Evolutionary conservation across 257 asterid species (phyloP), one percentile per base, ranked within the genome.

Genomic region (Solanum piurae): DNA sequence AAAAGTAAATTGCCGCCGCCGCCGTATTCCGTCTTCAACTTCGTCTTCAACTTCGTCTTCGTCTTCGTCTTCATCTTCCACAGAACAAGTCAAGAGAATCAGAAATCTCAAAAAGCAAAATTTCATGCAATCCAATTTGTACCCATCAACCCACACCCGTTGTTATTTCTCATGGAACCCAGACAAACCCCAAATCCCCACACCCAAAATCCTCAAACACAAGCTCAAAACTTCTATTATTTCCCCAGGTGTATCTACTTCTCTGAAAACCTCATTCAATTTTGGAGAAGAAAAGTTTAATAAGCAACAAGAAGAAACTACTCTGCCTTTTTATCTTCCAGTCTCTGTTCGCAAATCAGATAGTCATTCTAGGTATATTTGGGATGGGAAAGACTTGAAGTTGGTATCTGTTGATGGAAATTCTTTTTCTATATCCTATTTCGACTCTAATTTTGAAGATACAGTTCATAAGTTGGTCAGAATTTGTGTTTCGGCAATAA

Each of bases 381-480:
- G 96, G 98, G 98, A 97, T 85, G 98, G 99, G 21, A 86, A 89
- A 38, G 93, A 92, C 83, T 75, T 94, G 90, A 93, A 92, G 68
- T 74, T 93, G 87, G 94, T 92, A 37, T 86, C 95, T 55, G 83
- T 95, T 52, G 95, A 92, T 87, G 98, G 95, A 12, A 88, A 90
- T 75, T 72, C 89, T 0, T 89, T 92, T 83, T 89, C 95, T 31
- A 49, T 93, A 12, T 87, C 89, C 90, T 94, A 92, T 66, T 90
- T 88, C 83, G 89, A 89, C 21, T 20, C 86, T 86, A 92, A 90
- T 90, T 92, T 92, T 37, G 94, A 91, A 84, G 93, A 91, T 88
- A 94, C 95, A 88, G 40, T 88, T 82, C 87, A 91, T 88, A 94
- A 89, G 84, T 87, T 94, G 87, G 88, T 86, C 18, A 79, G 92